Percentiles rank a stretch among this genome's conserved stretches.
Evolutionary conservation across 2,329 filamentous ascomycete species (phyloP).

Genomic region (Clonostachys sp.): DNA sequence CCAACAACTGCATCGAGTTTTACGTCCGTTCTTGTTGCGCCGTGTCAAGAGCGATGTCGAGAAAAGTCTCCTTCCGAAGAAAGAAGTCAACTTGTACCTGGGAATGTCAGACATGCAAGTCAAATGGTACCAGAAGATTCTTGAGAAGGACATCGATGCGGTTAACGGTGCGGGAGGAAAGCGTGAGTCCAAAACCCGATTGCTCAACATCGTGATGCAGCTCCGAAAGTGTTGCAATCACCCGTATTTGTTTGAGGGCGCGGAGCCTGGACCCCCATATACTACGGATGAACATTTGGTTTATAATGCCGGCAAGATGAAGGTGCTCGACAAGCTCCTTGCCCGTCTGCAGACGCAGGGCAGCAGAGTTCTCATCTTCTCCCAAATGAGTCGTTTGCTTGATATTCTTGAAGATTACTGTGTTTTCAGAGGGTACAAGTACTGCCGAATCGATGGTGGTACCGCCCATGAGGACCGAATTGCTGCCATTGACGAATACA

Average conservation of each 20-base stretch:
- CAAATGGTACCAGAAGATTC: constrained; percentile 98
- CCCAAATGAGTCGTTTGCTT: constrained; percentile 95
- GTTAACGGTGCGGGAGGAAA: constrained; percentile 96
- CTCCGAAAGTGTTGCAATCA: constrained; percentile 98
- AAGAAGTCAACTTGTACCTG: constrained; percentile 94
- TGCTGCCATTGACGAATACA: constrained; percentile 96
- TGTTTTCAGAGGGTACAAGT: constrained; percentile 90
- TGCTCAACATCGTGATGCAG: constrained; percentile 99
- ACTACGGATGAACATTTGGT: constrained; percentile 96
- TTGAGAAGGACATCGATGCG: constrained; percentile 98
- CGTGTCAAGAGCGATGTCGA: constrained; percentile 97
- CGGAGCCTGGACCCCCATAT: constrained; percentile 94
- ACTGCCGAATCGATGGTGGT: constrained; percentile 94
- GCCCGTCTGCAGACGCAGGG: constrained; percentile 79
- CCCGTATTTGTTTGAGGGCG: constrained; percentile 95
- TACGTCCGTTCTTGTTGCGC: constrained; percentile 89
- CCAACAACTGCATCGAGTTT: constrained; percentile 87
- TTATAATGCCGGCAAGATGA: constrained; percentile 94
- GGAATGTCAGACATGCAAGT: constrained; percentile 99
- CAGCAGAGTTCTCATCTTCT: constrained; percentile 97
- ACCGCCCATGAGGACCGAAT: constrained; percentile 98
- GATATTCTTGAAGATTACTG: constrained; percentile 99
- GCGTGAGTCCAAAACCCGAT: constrained; percentile 92
- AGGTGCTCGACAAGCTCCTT: constrained; percentile 88
- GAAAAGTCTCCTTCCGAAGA: constrained; percentile 95